Conservation (phyloP, 495 filamentous ascomycete genomes). For the Cercophora samala region DNA sequence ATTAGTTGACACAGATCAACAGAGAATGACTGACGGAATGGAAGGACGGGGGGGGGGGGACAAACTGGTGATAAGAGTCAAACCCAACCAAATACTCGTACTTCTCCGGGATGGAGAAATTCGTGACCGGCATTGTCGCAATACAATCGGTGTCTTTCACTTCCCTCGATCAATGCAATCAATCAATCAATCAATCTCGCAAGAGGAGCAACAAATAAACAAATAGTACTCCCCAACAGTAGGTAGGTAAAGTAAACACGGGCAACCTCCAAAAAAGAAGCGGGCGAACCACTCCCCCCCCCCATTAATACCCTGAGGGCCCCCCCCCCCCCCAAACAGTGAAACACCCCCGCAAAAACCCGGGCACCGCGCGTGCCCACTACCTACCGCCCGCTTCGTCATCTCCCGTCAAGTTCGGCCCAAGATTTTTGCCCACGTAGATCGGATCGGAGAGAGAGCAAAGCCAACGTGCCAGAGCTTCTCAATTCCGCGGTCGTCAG, state of each 20-base stretch:
- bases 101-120: slow-evolving; percentile 53
- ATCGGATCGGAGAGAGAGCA: background rate
- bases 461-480: background rate
- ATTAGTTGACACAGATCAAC: slow-evolving; percentile 4
- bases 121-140: slow-evolving; percentile 50
- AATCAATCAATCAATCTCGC: too few species aligned
- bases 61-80: slow-evolving; percentile 60
- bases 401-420: slow-evolving; percentile 1
- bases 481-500: slow-evolving; percentile 19
- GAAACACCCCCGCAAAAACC: background rate
- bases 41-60: background rate
- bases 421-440: too few species aligned
- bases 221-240: too few species aligned
- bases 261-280: background rate
- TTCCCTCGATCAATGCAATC: background rate
- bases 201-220: background rate
- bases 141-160: too few species aligned
- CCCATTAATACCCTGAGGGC: background rate
- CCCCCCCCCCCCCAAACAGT: too few species aligned
- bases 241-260: too few species aligned
- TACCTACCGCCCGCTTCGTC: slow-evolving; percentile 9
- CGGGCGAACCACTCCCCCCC: background rate
- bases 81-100: slow-evolving; percentile 69
- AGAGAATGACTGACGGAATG: background rate
- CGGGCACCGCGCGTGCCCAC: background rate